Evolutionary conservation across 2,329 filamentous ascomycete species (phyloP), one percentile per base, ranked within the genome.

Genomic region (Talaromyces albobiverticillius): DNA sequence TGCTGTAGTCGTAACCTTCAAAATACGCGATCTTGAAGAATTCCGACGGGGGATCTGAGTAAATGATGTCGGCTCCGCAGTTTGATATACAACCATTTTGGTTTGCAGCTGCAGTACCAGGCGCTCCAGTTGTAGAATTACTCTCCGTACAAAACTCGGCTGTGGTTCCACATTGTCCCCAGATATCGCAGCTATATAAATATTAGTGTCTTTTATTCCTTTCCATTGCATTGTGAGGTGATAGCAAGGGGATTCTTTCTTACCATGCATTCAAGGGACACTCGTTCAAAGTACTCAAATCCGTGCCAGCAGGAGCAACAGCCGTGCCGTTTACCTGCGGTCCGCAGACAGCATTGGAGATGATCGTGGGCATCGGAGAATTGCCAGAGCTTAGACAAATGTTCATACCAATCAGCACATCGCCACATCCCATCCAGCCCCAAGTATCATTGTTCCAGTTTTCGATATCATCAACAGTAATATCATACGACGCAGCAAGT

Each of bases 141-240:
- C 13, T 56, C 3, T 58, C 43, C 9, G 58, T 64, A 60, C 77
- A 80, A 57, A 77, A 77, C 13, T 74, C 73, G 0, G 57, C 52
- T 0, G 71, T 75, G 1, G 66, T 66, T 4, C 76, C 76, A 29
- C 76, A 79, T 50, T 76, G 66, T 1, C 76, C 77, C 63, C 70
- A 75, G 23, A 67, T 63, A 51, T 73, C 64, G 57, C 71, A 74
- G 57, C 71, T 29, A 29, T 5, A 29, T 29, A 6, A 5, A 29
- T 29, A 5, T 29, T 29, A 29, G 26, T 29, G 26, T 29, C 26
- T 29, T 29, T 29, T n/a, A n/a, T 29, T 29, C 26, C 26, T 29
- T 6, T 10, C 26, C 26, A 5, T 29, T 10, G 26, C 5, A 5
- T 29, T 13, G 8, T 8, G 9, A 13, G 9, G 31, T 34, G 31